Evolutionary conservation across 805 yeast species (phyloP), one percentile per base, ranked within the genome.

Genomic region (Monosporozyma siamensis): DNA sequence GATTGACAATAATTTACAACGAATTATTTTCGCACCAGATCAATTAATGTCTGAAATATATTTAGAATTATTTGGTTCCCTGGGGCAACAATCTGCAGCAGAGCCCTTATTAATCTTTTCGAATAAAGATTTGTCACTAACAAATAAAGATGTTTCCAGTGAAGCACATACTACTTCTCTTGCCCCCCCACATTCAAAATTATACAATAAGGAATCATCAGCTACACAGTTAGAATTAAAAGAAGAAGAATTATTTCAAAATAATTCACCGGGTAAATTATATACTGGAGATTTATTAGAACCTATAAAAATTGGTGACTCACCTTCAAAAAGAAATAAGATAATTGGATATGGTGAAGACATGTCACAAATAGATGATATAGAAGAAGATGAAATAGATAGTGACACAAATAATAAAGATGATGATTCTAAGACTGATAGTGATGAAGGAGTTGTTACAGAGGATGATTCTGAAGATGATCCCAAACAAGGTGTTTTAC

Each of bases 1-100:
- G 1, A 37, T 45, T 4, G 40, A 38, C 31, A 43, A 43, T 11
- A 35, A 44, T 4, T 21, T 34, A 1, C 42, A 34, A 36, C 46
- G 44, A 36, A 45, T 57, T 3, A 38, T 51, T 9, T 55, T 60
- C 31, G 51, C 50, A 25, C 62, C 65, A 3, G 64, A 60, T 40
- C 59, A 57, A 44, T 42, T 52, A 18, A 48, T 57, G 2, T 44
- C 48, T 15, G 53, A 50, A 37, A 49, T 60, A 24, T 56, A 56
- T 42, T 48, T 37, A 15, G 52, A 44, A 21, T 35, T 60, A 22
- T 60, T 50, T 42, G 61, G 61, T 3, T 46, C 53, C 7, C 31
- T 53, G 29, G 54, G 55, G 8, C 40, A 50, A 24, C 63, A 58
- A 42, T 39, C 43, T 21, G 48, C 58, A 3, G 41, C 54, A 6